These are phyloP conservation scores for Annona squamosa DNA, from an alignment of 164 flowering plant genomes.

Conservation along the genomic window DNA sequence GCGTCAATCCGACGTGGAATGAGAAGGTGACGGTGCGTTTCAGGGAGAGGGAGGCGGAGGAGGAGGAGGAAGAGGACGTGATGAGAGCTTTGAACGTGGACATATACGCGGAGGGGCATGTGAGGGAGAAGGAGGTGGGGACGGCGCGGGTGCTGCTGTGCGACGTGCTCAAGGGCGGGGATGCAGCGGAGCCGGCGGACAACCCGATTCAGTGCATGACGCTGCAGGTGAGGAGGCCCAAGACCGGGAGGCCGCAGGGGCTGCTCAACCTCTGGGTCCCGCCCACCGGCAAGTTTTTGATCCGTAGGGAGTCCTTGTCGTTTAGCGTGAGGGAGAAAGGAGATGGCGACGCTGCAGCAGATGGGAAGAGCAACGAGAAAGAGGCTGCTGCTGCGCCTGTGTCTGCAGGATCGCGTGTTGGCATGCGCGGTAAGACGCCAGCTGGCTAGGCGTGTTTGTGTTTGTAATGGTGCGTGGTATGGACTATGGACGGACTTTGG, in stretches of 20 bases:
- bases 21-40: constrained; percentile 32
- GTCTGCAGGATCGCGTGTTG: too few species aligned
- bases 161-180: constrained; percentile 34
- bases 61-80: constrained; percentile 9
- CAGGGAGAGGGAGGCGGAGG: constrained; percentile 17
- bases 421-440: too few species aligned
- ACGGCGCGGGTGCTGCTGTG: constrained; percentile 38
- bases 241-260: constrained; percentile 38
- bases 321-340: constrained; percentile 17
- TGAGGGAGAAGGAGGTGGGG: constrained; percentile 39
- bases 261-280: constrained; percentile 38
- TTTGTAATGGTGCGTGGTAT: too few species aligned
- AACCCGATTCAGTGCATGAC: constrained; percentile 39
- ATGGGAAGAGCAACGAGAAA: neutral
- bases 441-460: too few species aligned
- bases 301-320: constrained; percentile 30
- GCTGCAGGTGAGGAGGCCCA: constrained; percentile 33
- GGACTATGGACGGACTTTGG: too few species aligned
- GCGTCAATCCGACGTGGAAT: constrained; percentile 33
- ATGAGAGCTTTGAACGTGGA: constrained; percentile 40
- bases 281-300: constrained; percentile 33
- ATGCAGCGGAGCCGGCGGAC: constrained; percentile 29
- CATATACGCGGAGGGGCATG: constrained; percentile 34
- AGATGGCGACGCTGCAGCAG: constrained; percentile 1
- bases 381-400: neutral